phyloP scores from a whole-genome alignment of 148 eudicot genomes.

The Silene uniflora region DNA sequence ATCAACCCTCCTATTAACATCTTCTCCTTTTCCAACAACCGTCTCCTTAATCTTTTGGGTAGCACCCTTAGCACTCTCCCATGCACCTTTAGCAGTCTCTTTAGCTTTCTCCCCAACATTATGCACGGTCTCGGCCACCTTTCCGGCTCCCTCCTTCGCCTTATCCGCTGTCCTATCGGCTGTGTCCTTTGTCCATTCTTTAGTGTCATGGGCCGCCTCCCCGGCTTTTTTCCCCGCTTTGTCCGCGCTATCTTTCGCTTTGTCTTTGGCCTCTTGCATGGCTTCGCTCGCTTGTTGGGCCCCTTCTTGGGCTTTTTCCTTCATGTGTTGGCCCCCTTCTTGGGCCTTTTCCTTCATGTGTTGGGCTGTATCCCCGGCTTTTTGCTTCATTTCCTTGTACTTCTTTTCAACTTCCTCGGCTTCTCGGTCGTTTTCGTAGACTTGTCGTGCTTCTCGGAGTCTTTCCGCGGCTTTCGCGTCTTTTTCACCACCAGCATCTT shows the following conservation, averaged over 20 bases:
- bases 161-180: slow-evolving; percentile 22
- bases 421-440: slow-evolving; percentile 25
- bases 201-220: slow-evolving; percentile 16
- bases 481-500: slow-evolving; percentile 9
- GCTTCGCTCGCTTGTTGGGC: slow-evolving; percentile 20
- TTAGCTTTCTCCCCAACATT: slow-evolving; percentile 30
- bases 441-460: slow-evolving; percentile 2
- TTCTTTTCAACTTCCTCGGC: slow-evolving; percentile 13
- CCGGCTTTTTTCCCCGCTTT: slow-evolving; percentile 22
- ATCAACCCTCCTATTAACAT: slow-evolving; percentile 28
- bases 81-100: slow-evolving; percentile 31
- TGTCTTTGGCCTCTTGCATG: slow-evolving; percentile 31
- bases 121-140: slow-evolving; percentile 10
- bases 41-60: slow-evolving; percentile 63
- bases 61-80: slow-evolving; percentile 46
- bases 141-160: slow-evolving; percentile 26
- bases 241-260: slow-evolving; percentile 21
- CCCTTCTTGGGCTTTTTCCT: slow-evolving; percentile 25
- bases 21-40: slow-evolving; percentile 57
- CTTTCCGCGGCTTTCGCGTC: slow-evolving; percentile 26
- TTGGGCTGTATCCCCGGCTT: slow-evolving; percentile 17
- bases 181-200: slow-evolving; percentile 22
- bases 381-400: slow-evolving; percentile 24
- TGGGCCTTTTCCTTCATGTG: slow-evolving; percentile 27
- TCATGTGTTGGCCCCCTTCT: slow-evolving; percentile 21